Evolutionary conservation across 2,329 filamentous ascomycete genomes (phyloP).

Genomic region (Thelonectria discophora): DNA sequence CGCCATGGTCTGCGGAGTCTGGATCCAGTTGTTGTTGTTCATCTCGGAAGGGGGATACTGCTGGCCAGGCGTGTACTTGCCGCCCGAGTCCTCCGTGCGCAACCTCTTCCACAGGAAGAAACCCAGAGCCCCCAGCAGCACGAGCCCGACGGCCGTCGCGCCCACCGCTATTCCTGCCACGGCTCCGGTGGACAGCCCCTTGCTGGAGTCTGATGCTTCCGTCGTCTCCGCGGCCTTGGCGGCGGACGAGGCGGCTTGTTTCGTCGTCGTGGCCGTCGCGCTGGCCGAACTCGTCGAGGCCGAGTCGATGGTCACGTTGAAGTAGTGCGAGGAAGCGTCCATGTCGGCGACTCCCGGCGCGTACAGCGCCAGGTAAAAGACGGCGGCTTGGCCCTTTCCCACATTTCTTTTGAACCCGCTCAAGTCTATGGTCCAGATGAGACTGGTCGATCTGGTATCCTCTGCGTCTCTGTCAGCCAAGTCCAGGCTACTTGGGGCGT

Average conservation of each 20-base stretch:
- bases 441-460: conserved; percentile 32
- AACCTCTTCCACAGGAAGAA: conserved; percentile 37
- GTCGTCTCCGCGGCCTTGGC: background rate
- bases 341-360: conserved; percentile 23
- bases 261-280: conserved; percentile 6
- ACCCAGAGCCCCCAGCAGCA: conserved; percentile 28
- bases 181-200: conserved; percentile 33
- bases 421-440: conserved; percentile 35
- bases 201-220: background rate
- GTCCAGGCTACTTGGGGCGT: too few relatives aligned
- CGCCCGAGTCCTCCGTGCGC: conserved; percentile 24
- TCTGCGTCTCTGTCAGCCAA: conserved; percentile 24
- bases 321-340: conserved; percentile 28
- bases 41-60: background rate
- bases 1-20: background rate
- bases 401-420: conserved; percentile 23
- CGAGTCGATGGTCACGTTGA: conserved; percentile 33
- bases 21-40: background rate
- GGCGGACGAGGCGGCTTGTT: conserved; percentile 6
- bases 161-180: conserved; percentile 40
- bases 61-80: conserved; percentile 3
- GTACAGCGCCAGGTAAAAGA: conserved; percentile 34
- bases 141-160: conserved; percentile 32
- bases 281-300: conserved; percentile 5
- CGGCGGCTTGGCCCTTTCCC: conserved; percentile 22